phyloP scores from a whole-genome alignment of 495 filamentous ascomycete genomes.

The Tetracladium setigerum region DNA sequence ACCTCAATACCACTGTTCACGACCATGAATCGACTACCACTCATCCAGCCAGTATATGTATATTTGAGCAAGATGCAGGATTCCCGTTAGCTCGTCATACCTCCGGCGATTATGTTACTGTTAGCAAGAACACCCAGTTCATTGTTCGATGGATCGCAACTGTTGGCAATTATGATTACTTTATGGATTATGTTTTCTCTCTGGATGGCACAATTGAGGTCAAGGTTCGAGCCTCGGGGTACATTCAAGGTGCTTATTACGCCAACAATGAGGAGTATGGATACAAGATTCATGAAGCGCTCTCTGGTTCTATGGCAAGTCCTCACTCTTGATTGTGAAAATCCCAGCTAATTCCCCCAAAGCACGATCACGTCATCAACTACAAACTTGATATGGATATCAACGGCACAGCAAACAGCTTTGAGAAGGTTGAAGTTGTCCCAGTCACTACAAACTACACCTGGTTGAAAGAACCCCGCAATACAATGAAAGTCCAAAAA shows the following conservation, averaged over 20 bases:
- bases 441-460: constrained; percentile 27
- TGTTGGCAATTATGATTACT: constrained; percentile 48
- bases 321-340: too few relatives aligned
- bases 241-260: constrained; percentile 47
- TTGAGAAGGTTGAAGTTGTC: constrained; percentile 34
- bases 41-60: constrained; percentile 37
- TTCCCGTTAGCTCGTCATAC: constrained; percentile 39
- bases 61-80: constrained; percentile 40
- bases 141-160: constrained; percentile 37
- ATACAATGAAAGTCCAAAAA: constrained; percentile 46
- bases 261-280: constrained; percentile 46
- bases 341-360: too few relatives aligned
- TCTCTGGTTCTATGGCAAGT: constrained; percentile 47
- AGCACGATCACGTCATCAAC: constrained; percentile 54
- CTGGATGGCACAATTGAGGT: constrained; percentile 49
- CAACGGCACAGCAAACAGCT: constrained; percentile 39
- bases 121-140: constrained; percentile 40
- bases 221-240: constrained; percentile 47
- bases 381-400: constrained; percentile 52
- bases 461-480: constrained; percentile 41
- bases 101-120: constrained; percentile 24
- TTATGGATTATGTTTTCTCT: constrained; percentile 42
- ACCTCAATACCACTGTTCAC: constrained; percentile 33
- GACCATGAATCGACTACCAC: constrained; percentile 31
- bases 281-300: constrained; percentile 45